These are phyloP conservation scores for Aspergillus bertholletiae DNA, from an alignment of 495 filamentous ascomycete species.

Conservation along the genomic window DNA sequence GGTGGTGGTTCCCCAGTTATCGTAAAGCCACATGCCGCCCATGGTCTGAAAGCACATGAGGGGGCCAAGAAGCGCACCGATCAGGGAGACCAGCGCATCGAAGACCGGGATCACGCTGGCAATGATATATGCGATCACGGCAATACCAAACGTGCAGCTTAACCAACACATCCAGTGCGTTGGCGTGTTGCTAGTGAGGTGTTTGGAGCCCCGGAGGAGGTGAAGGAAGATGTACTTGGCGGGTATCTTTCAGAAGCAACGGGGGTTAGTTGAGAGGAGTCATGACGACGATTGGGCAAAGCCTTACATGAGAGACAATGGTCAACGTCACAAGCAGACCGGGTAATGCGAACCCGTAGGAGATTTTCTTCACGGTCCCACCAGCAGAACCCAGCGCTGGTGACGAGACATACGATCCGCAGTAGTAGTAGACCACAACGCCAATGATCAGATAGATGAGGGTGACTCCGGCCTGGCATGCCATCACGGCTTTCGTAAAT, in stretches of 20 bases:
- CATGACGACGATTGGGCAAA: too few species aligned
- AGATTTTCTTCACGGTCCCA: constrained; percentile 57
- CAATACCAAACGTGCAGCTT: constrained; percentile 48
- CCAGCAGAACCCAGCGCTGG: constrained; percentile 67
- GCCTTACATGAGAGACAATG: constrained; percentile 15
- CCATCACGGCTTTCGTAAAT: constrained; percentile 50
- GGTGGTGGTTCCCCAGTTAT: constrained; percentile 27
- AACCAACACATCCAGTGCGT: constrained; percentile 58
- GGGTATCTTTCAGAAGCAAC: too few species aligned
- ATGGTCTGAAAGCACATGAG: constrained; percentile 40
- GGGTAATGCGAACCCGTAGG: constrained; percentile 68
- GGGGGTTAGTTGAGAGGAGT: too few species aligned
- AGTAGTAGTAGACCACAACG: constrained; percentile 64
- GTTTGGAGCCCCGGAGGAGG: constrained; percentile 47
- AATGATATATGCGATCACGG: constrained; percentile 61
- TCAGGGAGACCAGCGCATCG: constrained; percentile 54
- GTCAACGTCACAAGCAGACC: constrained; percentile 29
- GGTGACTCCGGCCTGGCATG: constrained; percentile 39
- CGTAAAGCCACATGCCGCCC: constrained; percentile 41
- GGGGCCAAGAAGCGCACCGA: constrained; percentile 55
- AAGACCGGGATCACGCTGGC: constrained; percentile 69
- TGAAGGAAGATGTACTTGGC: constrained; percentile 60
- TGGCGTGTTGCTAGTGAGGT: constrained; percentile 52
- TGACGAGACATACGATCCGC: constrained; percentile 57
- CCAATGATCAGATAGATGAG: constrained; percentile 63